A percentile compares a stretch with the other conserved stretches of the same genome.
phyloP scores from a whole-genome alignment of 163 green algal species.

The Chloroidium sp. region DNA sequence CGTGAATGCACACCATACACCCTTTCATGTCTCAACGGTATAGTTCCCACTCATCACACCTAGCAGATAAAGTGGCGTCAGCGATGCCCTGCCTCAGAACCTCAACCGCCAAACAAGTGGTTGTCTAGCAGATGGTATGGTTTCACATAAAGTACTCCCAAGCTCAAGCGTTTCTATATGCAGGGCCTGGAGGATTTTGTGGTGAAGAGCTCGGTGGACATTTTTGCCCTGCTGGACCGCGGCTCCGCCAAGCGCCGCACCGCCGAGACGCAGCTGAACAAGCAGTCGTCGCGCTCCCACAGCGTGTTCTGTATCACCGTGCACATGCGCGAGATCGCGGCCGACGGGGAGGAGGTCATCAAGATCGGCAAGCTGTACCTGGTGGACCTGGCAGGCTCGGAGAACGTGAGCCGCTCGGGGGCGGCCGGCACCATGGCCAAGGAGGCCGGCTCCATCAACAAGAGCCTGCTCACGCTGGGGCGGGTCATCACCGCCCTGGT shows the following conservation, averaged over 20 bases:
- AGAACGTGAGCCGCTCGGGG: constrained; percentile 87
- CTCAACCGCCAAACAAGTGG: too few species aligned
- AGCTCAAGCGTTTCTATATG: constrained; percentile 23
- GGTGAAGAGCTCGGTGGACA: constrained; percentile 70
- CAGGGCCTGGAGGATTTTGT: constrained; percentile 86
- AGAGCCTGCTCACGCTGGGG: constrained; percentile 91
- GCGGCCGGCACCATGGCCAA: constrained; percentile 61
- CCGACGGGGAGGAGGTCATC: constrained; percentile 94
- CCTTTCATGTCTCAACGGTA: too few species aligned
- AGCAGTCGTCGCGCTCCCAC: constrained; percentile 90
- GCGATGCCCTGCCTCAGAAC: too few species aligned
- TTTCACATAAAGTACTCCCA: too few species aligned
- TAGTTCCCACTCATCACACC: too few species aligned
- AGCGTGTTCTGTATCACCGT: constrained; percentile 92
- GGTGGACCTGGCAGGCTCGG: constrained; percentile 76
- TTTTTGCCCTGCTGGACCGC: constrained; percentile 71
- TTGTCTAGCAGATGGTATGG: too few species aligned
- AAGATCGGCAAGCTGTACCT: constrained; percentile 98
- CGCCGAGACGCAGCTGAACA: constrained; percentile 95
- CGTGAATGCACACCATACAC: too few species aligned
- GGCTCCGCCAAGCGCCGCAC: constrained; percentile 83
- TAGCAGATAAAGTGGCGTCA: too few species aligned
- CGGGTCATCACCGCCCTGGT: constrained; percentile 94
- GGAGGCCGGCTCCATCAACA: constrained; percentile 95
- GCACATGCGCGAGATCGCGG: constrained; percentile 42